Percentiles rank a stretch among this genome's conserved stretches.
Evolutionary conservation across 257 asterid genomes (phyloP).

Genomic region (Solanum medicagineum): DNA sequence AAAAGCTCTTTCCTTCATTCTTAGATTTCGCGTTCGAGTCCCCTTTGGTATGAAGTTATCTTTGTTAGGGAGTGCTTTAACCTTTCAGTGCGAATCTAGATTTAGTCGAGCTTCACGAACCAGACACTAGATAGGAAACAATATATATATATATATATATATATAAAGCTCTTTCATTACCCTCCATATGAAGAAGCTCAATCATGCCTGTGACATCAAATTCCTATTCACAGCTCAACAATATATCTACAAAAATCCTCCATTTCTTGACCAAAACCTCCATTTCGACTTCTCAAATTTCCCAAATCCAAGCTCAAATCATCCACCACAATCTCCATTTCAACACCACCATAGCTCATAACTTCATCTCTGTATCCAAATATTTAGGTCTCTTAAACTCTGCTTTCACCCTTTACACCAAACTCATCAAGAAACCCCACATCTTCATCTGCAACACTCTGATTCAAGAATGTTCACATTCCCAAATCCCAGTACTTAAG

Average conservation of each 20-base stretch:
- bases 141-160: no score
- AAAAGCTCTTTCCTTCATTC: no score
- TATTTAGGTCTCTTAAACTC: conserved; percentile 34
- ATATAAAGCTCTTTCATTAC: neutral
- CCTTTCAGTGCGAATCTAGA: no score
- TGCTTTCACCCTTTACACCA: conserved; percentile 47
- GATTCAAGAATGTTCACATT: conserved; percentile 48
- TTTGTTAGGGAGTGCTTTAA: no score
- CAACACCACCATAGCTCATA: conserved; percentile 35
- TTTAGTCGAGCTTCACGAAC: no score
- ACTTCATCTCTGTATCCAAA: conserved; percentile 38
- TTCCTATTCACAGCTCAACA: neutral
- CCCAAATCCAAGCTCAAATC: conserved; percentile 54
- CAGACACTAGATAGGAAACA: no score
- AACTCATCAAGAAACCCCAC: conserved; percentile 26
- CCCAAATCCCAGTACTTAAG: conserved; percentile 8
- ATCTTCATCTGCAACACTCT: conserved; percentile 55
- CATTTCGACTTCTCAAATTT: conserved; percentile 20
- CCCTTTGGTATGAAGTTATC: no score
- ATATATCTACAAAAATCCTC: conserved; percentile 9
- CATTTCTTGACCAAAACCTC: conserved; percentile 8
- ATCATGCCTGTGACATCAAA: neutral
- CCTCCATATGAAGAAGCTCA: neutral
- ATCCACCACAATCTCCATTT: conserved; percentile 30
- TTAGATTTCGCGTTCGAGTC: no score